Evolutionary conservation across 345 rosid genomes (phyloP).

Genomic region (Rhizophora apiculata): DNA sequence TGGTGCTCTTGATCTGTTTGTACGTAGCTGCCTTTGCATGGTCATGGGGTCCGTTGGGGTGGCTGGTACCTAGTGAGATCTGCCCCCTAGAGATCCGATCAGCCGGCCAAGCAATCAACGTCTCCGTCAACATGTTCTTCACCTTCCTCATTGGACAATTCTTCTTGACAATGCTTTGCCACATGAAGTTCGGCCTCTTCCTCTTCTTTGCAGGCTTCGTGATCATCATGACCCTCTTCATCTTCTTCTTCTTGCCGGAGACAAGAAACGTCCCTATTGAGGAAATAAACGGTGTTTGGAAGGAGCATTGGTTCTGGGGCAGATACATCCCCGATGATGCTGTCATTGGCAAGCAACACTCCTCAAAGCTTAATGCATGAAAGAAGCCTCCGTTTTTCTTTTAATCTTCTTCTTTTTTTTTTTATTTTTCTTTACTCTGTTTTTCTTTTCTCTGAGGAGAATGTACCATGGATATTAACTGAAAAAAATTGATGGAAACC

Average conservation of each 20-base stretch:
- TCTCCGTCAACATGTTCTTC: constrained; percentile 53
- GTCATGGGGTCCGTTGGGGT: constrained; percentile 66
- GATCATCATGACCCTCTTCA: constrained; percentile 38
- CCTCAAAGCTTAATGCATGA: neutral
- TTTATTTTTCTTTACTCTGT: too few species aligned
- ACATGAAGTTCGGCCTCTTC: constrained; percentile 52
- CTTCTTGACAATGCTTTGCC: constrained; percentile 55
- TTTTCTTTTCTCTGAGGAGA: too few species aligned
- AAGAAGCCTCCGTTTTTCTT: neutral
- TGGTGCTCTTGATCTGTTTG: constrained; percentile 33
- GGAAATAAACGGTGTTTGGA: constrained; percentile 48
- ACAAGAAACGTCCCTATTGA: constrained; percentile 47
- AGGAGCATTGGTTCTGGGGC: constrained; percentile 51
- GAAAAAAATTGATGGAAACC: too few species aligned
- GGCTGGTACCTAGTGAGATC: constrained; percentile 58
- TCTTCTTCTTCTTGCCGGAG: constrained; percentile 43
- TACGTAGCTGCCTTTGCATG: constrained; percentile 57
- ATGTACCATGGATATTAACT: too few species aligned
- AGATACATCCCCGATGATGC: constrained; percentile 36
- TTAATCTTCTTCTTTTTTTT: too few species aligned
- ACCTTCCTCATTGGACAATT: constrained; percentile 48
- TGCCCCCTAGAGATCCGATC: constrained; percentile 46
- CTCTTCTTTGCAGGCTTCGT: constrained; percentile 45
- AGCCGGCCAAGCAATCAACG: constrained; percentile 48
- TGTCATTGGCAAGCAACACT: neutral